A percentile compares a stretch with the other conserved stretches of the same genome.
Conservation (phyloP, 352 stramenopile genomes). For the Pythium sukuiense region DNA sequence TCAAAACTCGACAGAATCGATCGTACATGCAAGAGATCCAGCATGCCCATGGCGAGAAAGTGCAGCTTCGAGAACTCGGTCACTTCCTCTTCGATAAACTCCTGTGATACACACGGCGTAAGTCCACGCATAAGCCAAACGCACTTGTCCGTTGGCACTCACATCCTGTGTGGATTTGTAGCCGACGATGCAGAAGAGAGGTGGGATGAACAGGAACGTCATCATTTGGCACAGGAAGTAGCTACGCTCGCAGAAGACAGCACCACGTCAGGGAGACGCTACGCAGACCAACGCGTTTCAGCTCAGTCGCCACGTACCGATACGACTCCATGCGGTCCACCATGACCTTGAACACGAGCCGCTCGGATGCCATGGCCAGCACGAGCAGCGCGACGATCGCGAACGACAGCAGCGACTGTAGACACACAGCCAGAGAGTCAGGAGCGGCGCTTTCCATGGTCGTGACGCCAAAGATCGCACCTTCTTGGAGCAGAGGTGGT, state of each 20-base stretch:
- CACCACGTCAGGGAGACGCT: not conserved
- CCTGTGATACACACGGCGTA: slow-evolving; percentile 33
- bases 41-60: slow-evolving; percentile 85
- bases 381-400: slow-evolving; percentile 69
- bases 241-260: slow-evolving; percentile 28
- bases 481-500: slow-evolving; percentile 83
- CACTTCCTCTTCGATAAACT: slow-evolving; percentile 83
- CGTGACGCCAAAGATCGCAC: slow-evolving; percentile 31
- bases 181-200: slow-evolving; percentile 84
- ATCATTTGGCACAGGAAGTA: slow-evolving; percentile 88
- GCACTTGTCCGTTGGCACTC: slow-evolving; percentile 9
- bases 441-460: not conserved
- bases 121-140: not conserved
- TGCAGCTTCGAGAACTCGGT: slow-evolving; percentile 86
- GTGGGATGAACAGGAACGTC: slow-evolving; percentile 88
- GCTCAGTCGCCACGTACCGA: slow-evolving; percentile 35
- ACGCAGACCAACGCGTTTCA: not conserved
- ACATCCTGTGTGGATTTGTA: slow-evolving; percentile 83
- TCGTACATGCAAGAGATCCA: slow-evolving; percentile 78
- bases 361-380: slow-evolving; percentile 78
- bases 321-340: slow-evolving; percentile 90
- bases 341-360: slow-evolving; percentile 89
- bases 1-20: not conserved
- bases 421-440: not conserved
- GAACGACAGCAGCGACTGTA: slow-evolving; percentile 76